phyloP scores from a whole-genome alignment of 164 flowering plant genomes.

The Vitis vinifera region DNA sequence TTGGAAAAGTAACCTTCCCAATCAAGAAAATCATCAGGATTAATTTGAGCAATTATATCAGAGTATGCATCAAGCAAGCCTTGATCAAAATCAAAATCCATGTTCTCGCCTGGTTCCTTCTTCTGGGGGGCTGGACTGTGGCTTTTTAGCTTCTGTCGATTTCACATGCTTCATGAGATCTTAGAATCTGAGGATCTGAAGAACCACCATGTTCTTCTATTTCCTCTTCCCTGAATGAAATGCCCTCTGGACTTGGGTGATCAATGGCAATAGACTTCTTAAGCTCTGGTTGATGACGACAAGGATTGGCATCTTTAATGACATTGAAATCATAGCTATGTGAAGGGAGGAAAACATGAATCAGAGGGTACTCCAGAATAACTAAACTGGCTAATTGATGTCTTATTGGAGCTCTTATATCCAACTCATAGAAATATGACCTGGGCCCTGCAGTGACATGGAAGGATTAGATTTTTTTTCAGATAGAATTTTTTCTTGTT shows the following conservation, averaged over 20 bases:
- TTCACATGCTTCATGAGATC: slow-evolving; percentile 41
- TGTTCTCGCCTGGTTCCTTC: slow-evolving; percentile 21
- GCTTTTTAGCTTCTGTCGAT: slow-evolving; percentile 2
- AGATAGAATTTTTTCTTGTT: no score
- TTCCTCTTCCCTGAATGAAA: slow-evolving; percentile 69
- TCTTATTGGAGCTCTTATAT: no score
- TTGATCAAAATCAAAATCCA: slow-evolving; percentile 59
- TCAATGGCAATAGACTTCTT: slow-evolving; percentile 20
- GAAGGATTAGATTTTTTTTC: no score
- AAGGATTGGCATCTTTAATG: slow-evolving; percentile 25
- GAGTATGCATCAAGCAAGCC: slow-evolving; percentile 58
- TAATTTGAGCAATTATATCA: slow-evolving; percentile 40
- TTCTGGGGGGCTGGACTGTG: slow-evolving; percentile 3
- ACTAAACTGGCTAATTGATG: no score
- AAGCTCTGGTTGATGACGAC: slow-evolving; percentile 10
- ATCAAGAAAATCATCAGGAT: slow-evolving; percentile 68
- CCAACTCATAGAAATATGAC: no score
- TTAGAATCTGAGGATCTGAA: slow-evolving; percentile 38
- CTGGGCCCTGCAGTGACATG: no score
- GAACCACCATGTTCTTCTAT: slow-evolving; percentile 43
- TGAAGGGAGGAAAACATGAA: slow-evolving; percentile 72
- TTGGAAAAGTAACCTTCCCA: slow-evolving; percentile 32
- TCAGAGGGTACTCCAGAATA: slow-evolving; percentile 74
- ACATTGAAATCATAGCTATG: slow-evolving; percentile 59
- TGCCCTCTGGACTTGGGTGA: slow-evolving; percentile 42